Evolutionary conservation across 176 grass and related monocot genomes (phyloP).

Genomic region (Cenchrus fungigraminus): DNA sequence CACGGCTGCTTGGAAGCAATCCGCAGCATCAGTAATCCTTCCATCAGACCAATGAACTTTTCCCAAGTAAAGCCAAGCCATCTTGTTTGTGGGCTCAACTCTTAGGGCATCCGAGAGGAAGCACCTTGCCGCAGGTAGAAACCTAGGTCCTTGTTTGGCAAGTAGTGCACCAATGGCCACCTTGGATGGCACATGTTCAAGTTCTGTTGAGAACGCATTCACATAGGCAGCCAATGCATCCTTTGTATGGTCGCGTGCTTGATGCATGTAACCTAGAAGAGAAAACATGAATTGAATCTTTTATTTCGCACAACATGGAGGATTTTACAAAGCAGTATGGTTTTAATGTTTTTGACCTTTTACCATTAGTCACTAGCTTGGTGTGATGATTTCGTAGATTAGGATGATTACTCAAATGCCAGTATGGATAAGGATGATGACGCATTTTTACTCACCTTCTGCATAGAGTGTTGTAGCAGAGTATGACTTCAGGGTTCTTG

Average conservation of each 20-base stretch:
- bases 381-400: not conserved
- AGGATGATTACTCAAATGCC: not conserved
- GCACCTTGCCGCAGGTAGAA: slow-evolving; percentile 72
- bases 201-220: slow-evolving; percentile 63
- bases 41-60: slow-evolving; percentile 77
- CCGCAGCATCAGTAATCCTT: slow-evolving; percentile 65
- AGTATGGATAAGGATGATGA: not conserved
- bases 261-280: slow-evolving; percentile 64
- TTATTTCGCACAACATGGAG: not conserved
- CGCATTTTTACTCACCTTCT: slow-evolving; percentile 54
- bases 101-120: slow-evolving; percentile 84
- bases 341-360: not conserved
- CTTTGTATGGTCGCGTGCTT: slow-evolving; percentile 42
- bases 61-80: slow-evolving; percentile 84
- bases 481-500: slow-evolving; percentile 67
- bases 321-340: not conserved
- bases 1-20: slow-evolving; percentile 87
- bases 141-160: slow-evolving; percentile 62
- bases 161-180: slow-evolving; percentile 70
- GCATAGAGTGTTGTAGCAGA: slow-evolving; percentile 70
- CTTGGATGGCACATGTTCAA: slow-evolving; percentile 70
- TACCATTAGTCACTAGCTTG: not conserved
- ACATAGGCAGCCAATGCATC: slow-evolving; percentile 63
- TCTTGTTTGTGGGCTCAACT: slow-evolving; percentile 72
- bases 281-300: not conserved